phyloP scores from a whole-genome alignment of 805 yeast species.

The Sugiyamaella valdiviana region DNA sequence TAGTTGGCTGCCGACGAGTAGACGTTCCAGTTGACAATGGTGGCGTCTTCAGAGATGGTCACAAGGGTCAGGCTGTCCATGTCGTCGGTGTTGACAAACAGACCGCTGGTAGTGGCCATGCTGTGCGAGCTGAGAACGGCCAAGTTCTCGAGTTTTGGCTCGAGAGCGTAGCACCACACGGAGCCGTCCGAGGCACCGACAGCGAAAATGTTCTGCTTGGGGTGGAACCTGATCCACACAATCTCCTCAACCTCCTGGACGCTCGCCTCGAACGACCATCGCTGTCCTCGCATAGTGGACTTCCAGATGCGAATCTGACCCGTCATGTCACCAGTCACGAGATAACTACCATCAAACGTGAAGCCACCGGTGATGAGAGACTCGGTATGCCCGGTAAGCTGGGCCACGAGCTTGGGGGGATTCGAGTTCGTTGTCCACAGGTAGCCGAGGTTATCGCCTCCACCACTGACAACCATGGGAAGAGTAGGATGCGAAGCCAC shows the following conservation, averaged over 20 bases:
- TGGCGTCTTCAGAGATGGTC: slow-evolving; percentile 79
- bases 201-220: slow-evolving; percentile 70
- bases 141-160: slow-evolving; percentile 50
- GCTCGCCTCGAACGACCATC: slow-evolving; percentile 66
- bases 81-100: slow-evolving; percentile 57
- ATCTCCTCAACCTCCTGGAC: slow-evolving; percentile 88
- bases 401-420: slow-evolving; percentile 75
- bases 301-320: slow-evolving; percentile 75
- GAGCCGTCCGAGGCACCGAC: slow-evolving; percentile 91
- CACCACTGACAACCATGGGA: slow-evolving; percentile 85
- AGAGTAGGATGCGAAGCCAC: slow-evolving; percentile 77
- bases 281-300: slow-evolving; percentile 69
- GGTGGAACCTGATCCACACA: slow-evolving; percentile 77
- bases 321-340: slow-evolving; percentile 91
- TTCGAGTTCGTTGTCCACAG: slow-evolving; percentile 88
- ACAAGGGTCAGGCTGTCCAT: slow-evolving; percentile 58
- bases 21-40: slow-evolving; percentile 84
- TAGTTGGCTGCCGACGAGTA: slow-evolving; percentile 66
- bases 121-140: slow-evolving; percentile 53
- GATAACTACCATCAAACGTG: slow-evolving; percentile 70
- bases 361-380: slow-evolving; percentile 82
- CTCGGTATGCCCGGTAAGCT: slow-evolving; percentile 77
- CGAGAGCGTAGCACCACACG: slow-evolving; percentile 84
- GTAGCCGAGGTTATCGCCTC: slow-evolving; percentile 86
- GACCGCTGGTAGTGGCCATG: slow-evolving; percentile 72